Evolutionary conservation across 495 filamentous ascomycete genomes (phyloP).

Genomic region (Margaritispora aquatica): DNA sequence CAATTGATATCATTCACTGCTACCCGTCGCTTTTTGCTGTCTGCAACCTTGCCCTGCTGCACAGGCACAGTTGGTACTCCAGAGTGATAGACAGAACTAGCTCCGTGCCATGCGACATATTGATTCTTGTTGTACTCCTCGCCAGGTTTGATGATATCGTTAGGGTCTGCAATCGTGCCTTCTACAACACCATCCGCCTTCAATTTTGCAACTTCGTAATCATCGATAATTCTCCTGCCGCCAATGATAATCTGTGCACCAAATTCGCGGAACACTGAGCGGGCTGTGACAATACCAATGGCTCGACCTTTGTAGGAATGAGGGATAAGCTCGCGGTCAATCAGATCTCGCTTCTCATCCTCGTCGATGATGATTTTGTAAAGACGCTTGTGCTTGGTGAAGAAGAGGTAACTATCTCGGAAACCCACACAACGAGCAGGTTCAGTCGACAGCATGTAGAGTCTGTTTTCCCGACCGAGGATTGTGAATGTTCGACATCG

Average conservation of each 20-base stretch:
- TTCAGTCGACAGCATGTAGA: conserved; percentile 98
- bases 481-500: conserved; percentile 92
- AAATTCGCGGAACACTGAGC: conserved; percentile 96
- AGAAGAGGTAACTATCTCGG: conserved; percentile 95
- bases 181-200: conserved; percentile 76
- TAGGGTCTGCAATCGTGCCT: conserved; percentile 77
- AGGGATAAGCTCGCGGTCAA: conserved; percentile 88
- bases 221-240: conserved; percentile 76
- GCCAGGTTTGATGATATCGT: conserved; percentile 35
- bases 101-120: conserved; percentile 97
- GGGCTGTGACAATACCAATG: conserved; percentile 93
- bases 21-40: conserved; percentile 73
- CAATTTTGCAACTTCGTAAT: conserved; percentile 79
- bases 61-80: conserved; percentile 69
- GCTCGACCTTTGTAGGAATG: conserved; percentile 97
- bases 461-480: conserved; percentile 68
- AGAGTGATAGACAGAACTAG: conserved; percentile 89
- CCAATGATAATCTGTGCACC: conserved; percentile 91
- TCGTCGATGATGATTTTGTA: conserved; percentile 89
- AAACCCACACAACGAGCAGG: conserved; percentile 95
- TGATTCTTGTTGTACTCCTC: conserved; percentile 41
- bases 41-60: conserved; percentile 63
- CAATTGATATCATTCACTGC: conserved; percentile 95
- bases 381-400: conserved; percentile 84
- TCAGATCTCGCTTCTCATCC: conserved; percentile 80